Conservation (phyloP, 2,329 filamentous ascomycete species). For the Xylaria sp. region DNA sequence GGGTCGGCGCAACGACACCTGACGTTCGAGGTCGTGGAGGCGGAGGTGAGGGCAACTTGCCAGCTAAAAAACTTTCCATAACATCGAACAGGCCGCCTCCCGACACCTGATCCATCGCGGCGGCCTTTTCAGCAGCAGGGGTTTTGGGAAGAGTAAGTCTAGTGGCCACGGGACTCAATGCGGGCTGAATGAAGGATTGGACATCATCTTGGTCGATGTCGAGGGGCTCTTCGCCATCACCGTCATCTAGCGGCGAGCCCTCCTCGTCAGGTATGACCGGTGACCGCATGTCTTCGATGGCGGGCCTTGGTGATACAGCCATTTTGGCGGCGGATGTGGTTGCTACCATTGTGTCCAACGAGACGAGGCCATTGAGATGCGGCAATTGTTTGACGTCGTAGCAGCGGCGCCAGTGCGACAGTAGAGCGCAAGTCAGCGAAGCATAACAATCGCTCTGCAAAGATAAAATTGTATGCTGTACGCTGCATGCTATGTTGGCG, state of each 20-base stretch:
- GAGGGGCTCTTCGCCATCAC: constrained; percentile 48
- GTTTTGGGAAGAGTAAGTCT: constrained; percentile 61
- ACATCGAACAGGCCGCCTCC: constrained; percentile 47
- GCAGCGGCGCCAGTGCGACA: constrained; percentile 3
- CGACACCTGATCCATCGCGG: constrained; percentile 54
- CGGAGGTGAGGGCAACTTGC: constrained; percentile 24
- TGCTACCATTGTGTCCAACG: constrained; percentile 32
- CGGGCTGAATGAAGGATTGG: constrained; percentile 64
- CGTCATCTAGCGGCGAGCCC: constrained; percentile 34
- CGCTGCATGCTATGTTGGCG: too few species aligned
- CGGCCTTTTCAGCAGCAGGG: constrained; percentile 62
- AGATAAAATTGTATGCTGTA: too few species aligned
- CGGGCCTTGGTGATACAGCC: constrained; percentile 21
- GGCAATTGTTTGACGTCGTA: constrained; percentile 6
- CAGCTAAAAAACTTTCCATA: constrained; percentile 41
- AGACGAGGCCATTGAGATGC: constrained; percentile 22
- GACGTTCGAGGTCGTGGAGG: constrained; percentile 10
- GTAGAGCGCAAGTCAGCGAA: constrained; percentile 6
- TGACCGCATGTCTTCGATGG: constrained; percentile 27
- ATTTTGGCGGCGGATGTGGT: constrained; percentile 2
- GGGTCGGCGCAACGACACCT: neutral
- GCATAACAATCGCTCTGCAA: constrained; percentile 24
- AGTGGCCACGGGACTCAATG: constrained; percentile 62
- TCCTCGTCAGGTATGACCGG: constrained; percentile 33
- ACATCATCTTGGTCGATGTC: constrained; percentile 60